Conservation (phyloP, 352 stramenopile species). For the Phytophthora pini region DNA sequence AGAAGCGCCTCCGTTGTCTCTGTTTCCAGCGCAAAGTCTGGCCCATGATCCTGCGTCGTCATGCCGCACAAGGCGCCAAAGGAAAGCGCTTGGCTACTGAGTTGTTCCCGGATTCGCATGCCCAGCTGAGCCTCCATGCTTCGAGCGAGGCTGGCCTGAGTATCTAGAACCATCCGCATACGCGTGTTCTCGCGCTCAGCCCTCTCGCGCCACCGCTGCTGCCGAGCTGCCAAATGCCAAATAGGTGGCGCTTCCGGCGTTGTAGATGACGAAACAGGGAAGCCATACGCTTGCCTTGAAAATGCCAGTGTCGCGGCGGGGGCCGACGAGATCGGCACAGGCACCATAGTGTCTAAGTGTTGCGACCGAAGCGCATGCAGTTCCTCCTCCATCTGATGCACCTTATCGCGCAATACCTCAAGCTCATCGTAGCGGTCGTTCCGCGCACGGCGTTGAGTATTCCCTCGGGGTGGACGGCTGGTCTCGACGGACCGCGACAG, state of each 20-base stretch:
- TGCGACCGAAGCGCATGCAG: slow-evolving; percentile 22
- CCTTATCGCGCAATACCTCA: slow-evolving; percentile 40
- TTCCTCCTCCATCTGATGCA: slow-evolving; percentile 45
- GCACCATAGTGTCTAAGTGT: slow-evolving; percentile 17
- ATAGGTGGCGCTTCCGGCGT: slow-evolving; percentile 13
- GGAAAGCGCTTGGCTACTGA: slow-evolving; percentile 9
- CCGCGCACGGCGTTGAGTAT: slow-evolving; percentile 27
- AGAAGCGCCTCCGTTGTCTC: slow-evolving; percentile 37
- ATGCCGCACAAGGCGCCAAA: slow-evolving; percentile 1
- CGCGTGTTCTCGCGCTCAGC: slow-evolving; percentile 36
- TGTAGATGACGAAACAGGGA: slow-evolving; percentile 9
- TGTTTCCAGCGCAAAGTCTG: slow-evolving; percentile 33
- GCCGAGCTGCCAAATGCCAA: slow-evolving; percentile 32
- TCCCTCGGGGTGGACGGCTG: slow-evolving; percentile 4
- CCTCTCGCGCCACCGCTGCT: slow-evolving; percentile 32
- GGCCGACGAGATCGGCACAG: slow-evolving; percentile 13
- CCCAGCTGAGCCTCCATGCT: slow-evolving; percentile 36
- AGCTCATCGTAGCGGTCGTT: slow-evolving; percentile 42
- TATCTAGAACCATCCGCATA: slow-evolving; percentile 37
- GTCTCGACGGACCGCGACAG: slow-evolving; percentile 5
- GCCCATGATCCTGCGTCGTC: slow-evolving; percentile 4
- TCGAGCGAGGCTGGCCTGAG: slow-evolving; percentile 37
- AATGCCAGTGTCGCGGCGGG: slow-evolving; percentile 22
- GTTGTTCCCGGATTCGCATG: slow-evolving; percentile 23
- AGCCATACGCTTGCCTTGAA: slow-evolving; percentile 28